Conservation (phyloP, 768 basidiomycete species). For the Panus rudis region DNA sequence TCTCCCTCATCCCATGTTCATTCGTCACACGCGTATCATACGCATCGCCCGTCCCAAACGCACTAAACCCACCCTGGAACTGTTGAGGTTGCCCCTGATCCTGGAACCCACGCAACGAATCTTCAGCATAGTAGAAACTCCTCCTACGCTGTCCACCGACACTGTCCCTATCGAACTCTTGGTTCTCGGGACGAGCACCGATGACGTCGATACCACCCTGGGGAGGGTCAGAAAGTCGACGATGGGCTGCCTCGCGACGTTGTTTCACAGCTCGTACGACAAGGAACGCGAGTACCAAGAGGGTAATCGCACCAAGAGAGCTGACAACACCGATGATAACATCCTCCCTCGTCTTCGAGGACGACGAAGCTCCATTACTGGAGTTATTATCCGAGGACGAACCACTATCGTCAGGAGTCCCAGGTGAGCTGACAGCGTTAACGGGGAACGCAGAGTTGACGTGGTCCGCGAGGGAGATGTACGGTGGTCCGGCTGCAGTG, state of each 20-base stretch:
- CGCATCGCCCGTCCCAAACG: constrained; percentile 29
- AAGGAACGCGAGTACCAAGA: constrained; percentile 68
- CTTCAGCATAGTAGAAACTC: constrained; percentile 86
- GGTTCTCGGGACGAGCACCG: constrained; percentile 53
- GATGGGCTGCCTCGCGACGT: constrained; percentile 62
- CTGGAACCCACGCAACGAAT: constrained; percentile 59
- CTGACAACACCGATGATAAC: constrained; percentile 90
- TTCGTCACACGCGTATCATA: constrained; percentile 26
- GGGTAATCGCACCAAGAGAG: constrained; percentile 70
- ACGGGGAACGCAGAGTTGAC: constrained; percentile 67
- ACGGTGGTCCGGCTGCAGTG: constrained; percentile 37
- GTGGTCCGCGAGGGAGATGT: constrained; percentile 50
- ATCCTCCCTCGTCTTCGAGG: constrained; percentile 57
- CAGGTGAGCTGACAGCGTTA: constrained; percentile 25
- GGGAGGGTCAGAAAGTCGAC: constrained; percentile 55
- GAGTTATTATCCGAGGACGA: constrained; percentile 23
- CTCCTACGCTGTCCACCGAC: constrained; percentile 65
- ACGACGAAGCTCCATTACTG: constrained; percentile 11
- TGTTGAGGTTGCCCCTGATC: constrained; percentile 13
- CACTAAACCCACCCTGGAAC: too few species aligned
- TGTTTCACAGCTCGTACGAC: constrained; percentile 62
- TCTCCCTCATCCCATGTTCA: constrained; percentile 42
- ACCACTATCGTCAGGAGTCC: constrained; percentile 17
- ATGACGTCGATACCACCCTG: constrained; percentile 19
- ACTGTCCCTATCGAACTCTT: constrained; percentile 72